Evolutionary conservation across 768 basidiomycete species (phyloP).

Genomic region (Suillus luteus): DNA sequence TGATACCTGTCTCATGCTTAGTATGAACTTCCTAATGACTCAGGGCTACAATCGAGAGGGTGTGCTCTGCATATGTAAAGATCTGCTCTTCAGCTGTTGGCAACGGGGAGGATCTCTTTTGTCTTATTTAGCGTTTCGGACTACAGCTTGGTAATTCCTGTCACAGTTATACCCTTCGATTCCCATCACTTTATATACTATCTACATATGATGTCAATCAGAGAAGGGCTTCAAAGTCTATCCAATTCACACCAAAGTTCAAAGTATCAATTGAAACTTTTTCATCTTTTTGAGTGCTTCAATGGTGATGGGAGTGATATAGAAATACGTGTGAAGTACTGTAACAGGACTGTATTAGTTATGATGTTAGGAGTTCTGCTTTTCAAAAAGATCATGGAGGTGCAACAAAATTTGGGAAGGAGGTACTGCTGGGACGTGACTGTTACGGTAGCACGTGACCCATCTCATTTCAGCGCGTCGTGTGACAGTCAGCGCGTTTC

Average conservation of each 20-base stretch:
- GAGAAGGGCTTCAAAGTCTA: background rate
- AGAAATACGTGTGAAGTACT: too few relatives aligned
- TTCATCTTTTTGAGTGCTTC: background rate
- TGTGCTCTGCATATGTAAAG: background rate
- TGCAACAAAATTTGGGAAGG: too few relatives aligned
- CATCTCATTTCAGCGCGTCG: slow-evolving; percentile 14
- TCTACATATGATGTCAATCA: background rate
- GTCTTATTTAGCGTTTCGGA: slow-evolving; percentile 24
- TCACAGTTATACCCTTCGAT: slow-evolving; percentile 2
- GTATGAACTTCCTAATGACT: slow-evolving; percentile 7
- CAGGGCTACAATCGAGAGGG: slow-evolving; percentile 12
- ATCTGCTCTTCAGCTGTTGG: background rate
- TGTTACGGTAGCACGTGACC: slow-evolving; percentile 10
- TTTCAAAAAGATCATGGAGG: background rate
- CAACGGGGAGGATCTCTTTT: slow-evolving; percentile 5
- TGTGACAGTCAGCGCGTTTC: slow-evolving; percentile 12
- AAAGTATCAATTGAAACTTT: background rate
- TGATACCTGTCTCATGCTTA: slow-evolving; percentile 32
- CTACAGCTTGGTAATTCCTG: slow-evolving; percentile 22
- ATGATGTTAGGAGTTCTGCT: background rate
- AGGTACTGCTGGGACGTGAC: slow-evolving; percentile 1
- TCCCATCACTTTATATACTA: slow-evolving; percentile 8
- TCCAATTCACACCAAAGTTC: background rate
- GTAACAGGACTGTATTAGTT: too few relatives aligned
- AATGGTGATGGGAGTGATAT: background rate